Base-by-base conservation (phyloP, 805 yeast genomes). In the Tanozyma kutaoensis region DNA sequence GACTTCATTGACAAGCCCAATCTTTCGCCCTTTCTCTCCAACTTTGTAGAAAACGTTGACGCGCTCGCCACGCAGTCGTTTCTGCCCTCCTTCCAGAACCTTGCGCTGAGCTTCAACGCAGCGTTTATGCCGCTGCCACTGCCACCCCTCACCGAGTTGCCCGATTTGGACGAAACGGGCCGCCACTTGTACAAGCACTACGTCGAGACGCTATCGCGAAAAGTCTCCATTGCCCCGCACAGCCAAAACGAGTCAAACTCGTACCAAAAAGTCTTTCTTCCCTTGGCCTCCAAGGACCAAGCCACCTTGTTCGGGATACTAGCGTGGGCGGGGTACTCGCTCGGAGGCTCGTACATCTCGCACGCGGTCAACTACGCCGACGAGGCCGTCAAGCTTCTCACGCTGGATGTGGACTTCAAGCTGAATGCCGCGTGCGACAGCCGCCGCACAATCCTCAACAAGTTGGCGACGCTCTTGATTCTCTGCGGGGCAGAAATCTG, bases 401-500 rank as follows among this genome's bases (percentile, higher is more conserved):
- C 14, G 14, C 22, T 4, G 14, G 22, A 20, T 3, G 12, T 5
- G 5, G 13, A 11, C 22, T 15, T 10, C 11, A 3, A 4, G 15
- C 22, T 15, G n/a, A 13, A 8, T 4, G 24, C 24, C 34, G 30
- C 8, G 43, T 45, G 12, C 35, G 18, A 14, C 28, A 37, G 23
- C 34, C 47, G 61, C 15, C 52, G 57, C 28, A 27, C 49, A 8
- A 45, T 58, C 11, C 44, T 66, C 20, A 40, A 52, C 35, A 63
- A 75, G 32, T 45, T 80, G 24, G 86, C 93, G 1, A 68, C 76
- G 12, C 55, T 76, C 28, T 50, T 80, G 34, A 69, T 81, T 27
- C 56, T 80, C 27, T 69, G 79, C 37, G 82, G 78, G n/a, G 86
- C 81, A 1, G 85, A 79, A 42, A 77, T 81, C 28, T 80, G 88